Evolutionary conservation across 139 green algal genomes (phyloP).

Genomic region (Zygnema circumcarinatum): DNA sequence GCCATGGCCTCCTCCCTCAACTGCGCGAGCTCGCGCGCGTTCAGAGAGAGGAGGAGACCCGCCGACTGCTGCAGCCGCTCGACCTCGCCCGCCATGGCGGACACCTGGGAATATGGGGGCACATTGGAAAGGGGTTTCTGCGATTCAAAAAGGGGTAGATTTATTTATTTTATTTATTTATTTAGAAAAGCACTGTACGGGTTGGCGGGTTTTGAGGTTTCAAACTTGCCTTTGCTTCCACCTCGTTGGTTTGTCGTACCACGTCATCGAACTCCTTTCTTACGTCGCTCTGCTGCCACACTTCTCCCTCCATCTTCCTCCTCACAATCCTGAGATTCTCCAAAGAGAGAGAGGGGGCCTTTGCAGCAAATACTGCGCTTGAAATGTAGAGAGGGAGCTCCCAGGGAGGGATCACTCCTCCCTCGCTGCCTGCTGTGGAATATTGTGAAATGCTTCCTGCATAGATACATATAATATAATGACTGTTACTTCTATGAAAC

Average conservation of each 20-base stretch:
- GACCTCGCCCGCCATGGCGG: conserved; percentile 1
- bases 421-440: too few species aligned
- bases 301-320: not conserved
- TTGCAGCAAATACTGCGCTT: conserved; percentile 17
- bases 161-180: too few species aligned
- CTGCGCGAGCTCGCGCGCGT: not conserved
- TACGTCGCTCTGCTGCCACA: conserved; percentile 7
- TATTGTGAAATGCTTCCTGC: too few species aligned
- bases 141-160: too few species aligned
- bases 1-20: not conserved
- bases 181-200: too few species aligned
- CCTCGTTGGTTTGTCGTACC: not conserved
- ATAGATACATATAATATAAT: too few species aligned
- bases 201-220: too few species aligned
- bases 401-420: not conserved
- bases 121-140: too few species aligned
- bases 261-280: conserved; percentile 5
- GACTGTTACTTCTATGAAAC: too few species aligned
- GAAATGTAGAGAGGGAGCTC: not conserved
- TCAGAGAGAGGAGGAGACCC: not conserved
- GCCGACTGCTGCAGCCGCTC: not conserved
- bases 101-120: conserved; percentile 28
- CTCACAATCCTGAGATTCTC: not conserved
- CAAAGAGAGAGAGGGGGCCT: not conserved
- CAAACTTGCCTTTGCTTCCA: conserved; percentile 13